Evolutionary conservation across 1,284 basidiomycete species (phyloP), one percentile per base, ranked within the genome.

Genomic region (Moesziomyces parantarcticus): DNA sequence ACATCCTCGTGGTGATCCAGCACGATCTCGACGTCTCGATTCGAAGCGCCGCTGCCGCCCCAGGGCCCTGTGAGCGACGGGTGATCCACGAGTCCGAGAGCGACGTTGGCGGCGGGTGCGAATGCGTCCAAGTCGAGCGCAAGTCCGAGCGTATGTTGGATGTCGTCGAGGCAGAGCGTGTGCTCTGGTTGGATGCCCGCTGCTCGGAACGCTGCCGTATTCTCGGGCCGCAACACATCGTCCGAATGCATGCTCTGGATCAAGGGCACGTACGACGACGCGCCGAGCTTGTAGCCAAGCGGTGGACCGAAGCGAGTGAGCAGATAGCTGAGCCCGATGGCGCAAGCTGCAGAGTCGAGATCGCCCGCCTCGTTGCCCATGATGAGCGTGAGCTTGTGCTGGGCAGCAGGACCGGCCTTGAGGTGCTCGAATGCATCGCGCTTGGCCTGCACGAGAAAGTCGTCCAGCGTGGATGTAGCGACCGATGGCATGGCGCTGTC

Each of bases 1-100:
- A 95, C 94, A 84, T 98, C 94, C 43, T 88, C 90, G 83, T 99
- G 95, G 82, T 99, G 96, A 83, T 99, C 96, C n/a, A 99, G 85
- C 52, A 98, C 87, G 3, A 91, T 90, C 1, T 89, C 86, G 5
- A 98, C 93, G 10, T 85, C 84, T 8, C 76, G 59, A 18, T 73
- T 55, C 16, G 34, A 16, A 0, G 65, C 67, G 36, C 45, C 61
- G 3, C 53, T 55, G 22, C 57, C 64, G 13, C 71, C 68, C 78
- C 78, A 80, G 1, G 66, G 66, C 8, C 61, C 55, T 5, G 58
- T 60, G 18, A 80, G 56, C 16, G 58, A 51, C 1, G 72, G 52
- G 50, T 79, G 77, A 36, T 79, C 77, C 36, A 79, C 77, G 36
- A 79, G 46, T 8, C 72, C 77, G 18, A 79, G 44, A 11, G 58